Evolutionary conservation across 176 grass and related monocot species (phyloP), one percentile per base, ranked within the genome.

Genomic region (Lolium perenne): DNA sequence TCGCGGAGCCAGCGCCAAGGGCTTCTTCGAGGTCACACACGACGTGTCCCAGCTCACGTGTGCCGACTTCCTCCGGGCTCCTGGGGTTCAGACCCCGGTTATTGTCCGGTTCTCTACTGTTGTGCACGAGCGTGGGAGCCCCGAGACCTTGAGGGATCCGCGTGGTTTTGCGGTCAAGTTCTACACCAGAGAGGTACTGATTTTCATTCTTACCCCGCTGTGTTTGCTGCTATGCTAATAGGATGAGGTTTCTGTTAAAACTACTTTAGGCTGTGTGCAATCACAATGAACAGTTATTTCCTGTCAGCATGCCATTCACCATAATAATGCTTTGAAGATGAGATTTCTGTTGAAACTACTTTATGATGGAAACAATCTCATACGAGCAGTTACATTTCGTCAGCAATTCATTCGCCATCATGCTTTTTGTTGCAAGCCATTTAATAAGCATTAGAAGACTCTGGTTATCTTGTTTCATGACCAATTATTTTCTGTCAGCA

Each of bases 141-240:
- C 95, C 47, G 95, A 97, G 85, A 97, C 95, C 26, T 64, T 97
- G 78, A 90, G 95, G 76, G 92, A 97, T 48, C 92, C 95, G 14
- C 92, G 90, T 86, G 95, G 92, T 83, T 97, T 94, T 79, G 95
- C 92, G 7, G 92, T 94, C 20, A 97, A 97, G 74, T 97, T 97
- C 80, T 97, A 97, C 84, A 94, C 88, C 8, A 94, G 95, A 92
- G 95, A 97, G 95, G 95, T 97, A 92, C 61, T 10, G 4, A 16
- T 53, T 1, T 18, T 53, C 72, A 32, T 47, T 75, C n/a, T 53
- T 18, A 29, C 3, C 50, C 3, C 50, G 49, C 2, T 1, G 6
- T 25, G 48, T 73, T 23, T 14, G 1, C n/a, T 23, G 5, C 25
- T 15, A 8, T 15, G 6, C 32, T 48, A 48, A 3, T 14, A 48